These are phyloP conservation scores for Crotalaria pallida DNA, from an alignment of 306 rosid species.

Conservation along the genomic window DNA sequence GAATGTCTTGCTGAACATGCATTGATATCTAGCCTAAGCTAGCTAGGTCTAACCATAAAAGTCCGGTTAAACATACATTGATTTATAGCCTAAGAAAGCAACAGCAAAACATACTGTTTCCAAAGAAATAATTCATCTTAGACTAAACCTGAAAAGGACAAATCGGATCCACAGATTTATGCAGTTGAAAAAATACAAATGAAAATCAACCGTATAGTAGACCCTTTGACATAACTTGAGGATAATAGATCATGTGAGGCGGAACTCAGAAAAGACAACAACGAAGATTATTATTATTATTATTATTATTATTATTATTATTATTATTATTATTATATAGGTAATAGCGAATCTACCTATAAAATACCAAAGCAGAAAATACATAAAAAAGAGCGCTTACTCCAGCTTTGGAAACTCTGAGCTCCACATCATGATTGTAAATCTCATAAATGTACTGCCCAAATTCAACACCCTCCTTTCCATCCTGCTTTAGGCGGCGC, in stretches of 20 bases:
- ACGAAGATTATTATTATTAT: too few species aligned
- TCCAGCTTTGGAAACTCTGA: conserved; percentile 92
- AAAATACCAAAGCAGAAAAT: neutral
- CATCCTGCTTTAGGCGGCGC: conserved; percentile 86
- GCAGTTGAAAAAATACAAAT: neutral
- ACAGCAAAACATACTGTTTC: neutral
- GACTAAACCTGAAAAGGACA: neutral
- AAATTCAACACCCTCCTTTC: conserved; percentile 81
- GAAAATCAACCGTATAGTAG: neutral
- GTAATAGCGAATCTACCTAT: neutral
- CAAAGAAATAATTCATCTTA: neutral
- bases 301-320: too few species aligned
- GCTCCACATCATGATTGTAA: conserved; percentile 95
- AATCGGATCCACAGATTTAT: neutral
- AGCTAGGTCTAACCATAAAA: neutral
- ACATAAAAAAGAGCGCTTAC: conserved; percentile 37
- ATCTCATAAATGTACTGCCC: conserved; percentile 88
- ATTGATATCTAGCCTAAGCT: neutral
- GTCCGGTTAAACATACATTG: neutral
- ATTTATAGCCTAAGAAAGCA: neutral
- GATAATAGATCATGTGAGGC: neutral
- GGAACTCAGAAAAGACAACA: neutral
- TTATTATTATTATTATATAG: too few species aligned
- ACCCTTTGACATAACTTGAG: neutral
- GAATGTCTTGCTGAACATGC: neutral